phyloP scores from a whole-genome alignment of 768 basidiomycete species.

The Lepiota subincarnata region DNA sequence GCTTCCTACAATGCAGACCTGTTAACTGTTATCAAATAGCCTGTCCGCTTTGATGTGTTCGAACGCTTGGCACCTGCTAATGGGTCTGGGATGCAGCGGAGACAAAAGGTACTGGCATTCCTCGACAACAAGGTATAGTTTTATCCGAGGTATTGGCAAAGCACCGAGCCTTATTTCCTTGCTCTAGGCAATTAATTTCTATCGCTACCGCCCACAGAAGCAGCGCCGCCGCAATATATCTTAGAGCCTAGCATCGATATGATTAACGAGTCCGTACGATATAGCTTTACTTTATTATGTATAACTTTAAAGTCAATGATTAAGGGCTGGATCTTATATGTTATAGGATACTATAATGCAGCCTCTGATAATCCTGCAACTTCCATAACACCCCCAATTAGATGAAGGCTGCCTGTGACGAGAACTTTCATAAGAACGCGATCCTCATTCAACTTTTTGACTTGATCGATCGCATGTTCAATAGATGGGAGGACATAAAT shows the following conservation, averaged over 20 bases:
- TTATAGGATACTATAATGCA: slow-evolving; percentile 39
- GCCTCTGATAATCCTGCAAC: slow-evolving; percentile 76
- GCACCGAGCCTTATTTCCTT: neutral
- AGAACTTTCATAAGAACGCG: slow-evolving; percentile 51
- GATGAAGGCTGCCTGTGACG: slow-evolving; percentile 88
- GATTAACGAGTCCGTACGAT: neutral
- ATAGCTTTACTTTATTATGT: neutral
- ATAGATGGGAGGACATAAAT: slow-evolving; percentile 85
- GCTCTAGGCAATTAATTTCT: slow-evolving; percentile 52
- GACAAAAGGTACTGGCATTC: slow-evolving; percentile 42
- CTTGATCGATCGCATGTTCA: slow-evolving; percentile 76
- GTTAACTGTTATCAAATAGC: slow-evolving; percentile 31
- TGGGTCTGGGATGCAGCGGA: slow-evolving; percentile 19
- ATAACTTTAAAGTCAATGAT: too few species aligned
- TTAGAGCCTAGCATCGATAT: neutral
- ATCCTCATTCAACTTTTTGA: slow-evolving; percentile 40
- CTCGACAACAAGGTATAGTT: slow-evolving; percentile 53
- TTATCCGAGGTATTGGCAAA: neutral
- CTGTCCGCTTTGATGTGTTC: slow-evolving; percentile 55
- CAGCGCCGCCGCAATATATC: neutral
- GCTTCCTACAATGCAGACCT: neutral
- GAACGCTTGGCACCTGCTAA: slow-evolving; percentile 35
- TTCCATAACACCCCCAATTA: slow-evolving; percentile 92
- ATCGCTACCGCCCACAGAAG: slow-evolving; percentile 30
- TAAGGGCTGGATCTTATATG: neutral